A percentile compares a stretch with the other conserved stretches of the same genome.
Conservation (phyloP, 441 rosid species). For the Mallotus repandus region DNA sequence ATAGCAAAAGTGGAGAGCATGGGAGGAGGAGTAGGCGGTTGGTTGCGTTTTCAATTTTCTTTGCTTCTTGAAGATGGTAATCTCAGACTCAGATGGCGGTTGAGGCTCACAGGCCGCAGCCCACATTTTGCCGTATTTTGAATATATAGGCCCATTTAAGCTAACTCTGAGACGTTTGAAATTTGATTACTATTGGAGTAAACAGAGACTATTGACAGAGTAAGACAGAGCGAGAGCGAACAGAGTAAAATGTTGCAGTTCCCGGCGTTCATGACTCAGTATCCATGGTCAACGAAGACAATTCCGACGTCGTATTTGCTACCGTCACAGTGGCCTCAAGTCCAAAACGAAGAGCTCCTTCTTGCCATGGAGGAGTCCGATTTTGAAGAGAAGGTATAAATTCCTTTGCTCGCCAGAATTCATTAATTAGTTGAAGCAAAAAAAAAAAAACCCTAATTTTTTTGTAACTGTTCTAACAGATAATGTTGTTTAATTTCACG, state of each 20-base stretch:
- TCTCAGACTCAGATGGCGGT: neutral
- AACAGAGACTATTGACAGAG: neutral
- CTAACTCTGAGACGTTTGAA: too few species aligned
- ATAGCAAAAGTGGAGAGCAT: neutral
- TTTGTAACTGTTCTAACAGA: neutral
- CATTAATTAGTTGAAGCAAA: too few species aligned
- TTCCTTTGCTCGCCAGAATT: neutral
- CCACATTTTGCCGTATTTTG: too few species aligned
- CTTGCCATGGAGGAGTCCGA: slow-evolving; percentile 81
- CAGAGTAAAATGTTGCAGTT: slow-evolving; percentile 52
- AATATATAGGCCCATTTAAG: too few species aligned
- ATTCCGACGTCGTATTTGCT: slow-evolving; percentile 53
- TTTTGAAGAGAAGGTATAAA: slow-evolving; percentile 54
- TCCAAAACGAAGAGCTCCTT: slow-evolving; percentile 56
- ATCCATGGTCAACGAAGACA: slow-evolving; percentile 52
- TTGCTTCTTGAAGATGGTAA: slow-evolving; percentile 16
- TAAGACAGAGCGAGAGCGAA: slow-evolving; percentile 1
- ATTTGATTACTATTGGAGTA: too few species aligned
- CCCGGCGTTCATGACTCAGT: slow-evolving; percentile 66
- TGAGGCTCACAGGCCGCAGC: too few species aligned
- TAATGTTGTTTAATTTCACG: too few species aligned
- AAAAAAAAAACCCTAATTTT: too few species aligned
- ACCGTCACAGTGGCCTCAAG: slow-evolving; percentile 59
- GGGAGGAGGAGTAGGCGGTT: slow-evolving; percentile 7
- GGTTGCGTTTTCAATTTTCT: neutral